A percentile compares a stretch with the other conserved stretches of the same genome.
Evolutionary conservation across 2,329 filamentous ascomycete genomes (phyloP).

Genomic region (Botrytis fragariae): DNA sequence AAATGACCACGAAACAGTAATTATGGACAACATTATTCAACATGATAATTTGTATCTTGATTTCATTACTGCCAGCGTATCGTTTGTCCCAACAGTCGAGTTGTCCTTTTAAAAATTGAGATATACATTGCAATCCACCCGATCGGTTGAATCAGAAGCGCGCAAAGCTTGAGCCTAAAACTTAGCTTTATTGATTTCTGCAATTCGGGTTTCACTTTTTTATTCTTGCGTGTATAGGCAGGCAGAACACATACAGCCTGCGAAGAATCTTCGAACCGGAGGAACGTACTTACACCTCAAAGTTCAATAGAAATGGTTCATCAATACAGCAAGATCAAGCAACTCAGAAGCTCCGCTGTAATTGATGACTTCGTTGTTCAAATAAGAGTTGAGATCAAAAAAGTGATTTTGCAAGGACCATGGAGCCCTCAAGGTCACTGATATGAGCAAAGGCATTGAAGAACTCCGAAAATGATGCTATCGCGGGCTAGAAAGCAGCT

Average conservation of each 20-base stretch:
- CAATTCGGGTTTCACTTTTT: neutral
- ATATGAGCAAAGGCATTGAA: neutral
- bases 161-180: neutral
- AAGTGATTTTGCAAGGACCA: neutral
- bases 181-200: neutral
- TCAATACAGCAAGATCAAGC: neutral
- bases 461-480: neutral
- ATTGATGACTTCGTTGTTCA: neutral
- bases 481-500: neutral
- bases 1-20: neutral
- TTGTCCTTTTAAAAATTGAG: neutral
- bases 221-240: neutral
- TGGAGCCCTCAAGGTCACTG: neutral
- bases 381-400: neutral
- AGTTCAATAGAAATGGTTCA: neutral
- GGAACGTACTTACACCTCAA: neutral
- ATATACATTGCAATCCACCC: neutral
- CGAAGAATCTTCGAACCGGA: no score
- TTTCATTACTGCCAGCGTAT: neutral
- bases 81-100: neutral
- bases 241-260: neutral
- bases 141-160: neutral
- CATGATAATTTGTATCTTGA: neutral
- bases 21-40: neutral
- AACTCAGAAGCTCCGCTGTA: neutral